Evolutionary conservation across 2,329 filamentous ascomycete genomes (phyloP), one percentile per base, ranked within the genome.

Genomic region (Alternaria panax): DNA sequence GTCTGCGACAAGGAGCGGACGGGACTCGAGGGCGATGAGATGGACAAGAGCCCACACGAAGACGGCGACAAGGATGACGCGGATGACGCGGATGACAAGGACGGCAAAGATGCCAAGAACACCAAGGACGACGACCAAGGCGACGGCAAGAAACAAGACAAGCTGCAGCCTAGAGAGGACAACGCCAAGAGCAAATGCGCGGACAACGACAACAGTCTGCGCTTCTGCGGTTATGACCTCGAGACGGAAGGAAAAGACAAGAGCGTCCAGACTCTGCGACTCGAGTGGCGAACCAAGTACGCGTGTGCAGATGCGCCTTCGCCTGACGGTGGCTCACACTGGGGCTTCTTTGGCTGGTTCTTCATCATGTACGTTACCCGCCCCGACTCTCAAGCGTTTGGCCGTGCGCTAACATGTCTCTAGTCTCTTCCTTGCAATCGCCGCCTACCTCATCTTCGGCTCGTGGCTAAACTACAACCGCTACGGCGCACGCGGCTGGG

Each of bases 401-500:
- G n/a, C 22, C 16, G 14, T 48, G 4, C 32, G 16, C 45, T 48
- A 25, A 48, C 20, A 25, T 9, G 7, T 7, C 8, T 18, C 30
- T 66, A 97, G 93, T 68, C 81, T 90, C 60, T 99, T 99, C 86
- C 85, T 98, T 63, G 87, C 87, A 45, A 90, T 88, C 40, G 92
- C 95, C 2, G 83, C 93, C 24, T 99, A 98, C 81, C 89, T 99
- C 66, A 97, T 98, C 77, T 98, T 98, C 75, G 93, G 94, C 65
- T 96, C 93, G 20, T 99, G 95, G 95, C 88, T 98, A 77, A 98
- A 98, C 83, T 98, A 98, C 85, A 97, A 93, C 82, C 91, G 93
- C 63, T 97, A 97, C 79, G 94, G 94, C 47, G 93, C 94, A 52
- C 87, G 94, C 43, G 95, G 95, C 57, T 98, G 93, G 93, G 95